phyloP scores from a whole-genome alignment of 805 yeast species.

The Ogataea wickerhamii region DNA sequence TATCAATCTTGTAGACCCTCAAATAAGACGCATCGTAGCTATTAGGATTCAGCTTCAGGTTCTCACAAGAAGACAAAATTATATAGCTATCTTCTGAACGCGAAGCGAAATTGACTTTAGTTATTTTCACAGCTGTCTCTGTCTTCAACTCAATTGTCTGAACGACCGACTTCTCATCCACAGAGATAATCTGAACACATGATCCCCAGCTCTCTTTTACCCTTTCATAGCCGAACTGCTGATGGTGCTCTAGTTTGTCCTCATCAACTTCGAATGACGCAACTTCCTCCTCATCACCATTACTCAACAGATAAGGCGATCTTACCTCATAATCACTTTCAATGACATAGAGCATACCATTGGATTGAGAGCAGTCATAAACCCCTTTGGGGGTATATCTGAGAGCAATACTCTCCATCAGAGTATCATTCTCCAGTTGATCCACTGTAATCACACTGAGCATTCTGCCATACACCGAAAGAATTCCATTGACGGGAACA shows the following conservation, averaged over 20 bases:
- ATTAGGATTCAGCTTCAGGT: slow-evolving; percentile 31
- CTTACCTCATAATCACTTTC: slow-evolving; percentile 43
- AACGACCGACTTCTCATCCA: slow-evolving; percentile 30
- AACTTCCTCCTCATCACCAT: slow-evolving; percentile 20
- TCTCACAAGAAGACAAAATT: slow-evolving; percentile 42
- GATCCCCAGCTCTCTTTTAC: slow-evolving; percentile 43
- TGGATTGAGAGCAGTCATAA: slow-evolving; percentile 24
- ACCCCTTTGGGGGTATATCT: slow-evolving; percentile 50
- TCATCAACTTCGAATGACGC: slow-evolving; percentile 22
- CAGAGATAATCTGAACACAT: slow-evolving; percentile 48
- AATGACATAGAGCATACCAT: slow-evolving; percentile 36
- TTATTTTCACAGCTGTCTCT: slow-evolving; percentile 42
- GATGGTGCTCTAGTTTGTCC: slow-evolving; percentile 37
- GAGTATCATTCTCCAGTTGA: slow-evolving; percentile 31
- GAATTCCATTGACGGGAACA: slow-evolving; percentile 52
- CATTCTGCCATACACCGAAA: slow-evolving; percentile 53
- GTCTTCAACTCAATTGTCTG: slow-evolving; percentile 44
- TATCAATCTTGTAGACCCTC: slow-evolving; percentile 35
- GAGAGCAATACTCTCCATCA: slow-evolving; percentile 39
- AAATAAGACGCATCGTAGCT: slow-evolving; percentile 28
- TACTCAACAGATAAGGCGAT: slow-evolving; percentile 28
- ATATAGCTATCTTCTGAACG: slow-evolving; percentile 32
- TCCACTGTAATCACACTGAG: slow-evolving; percentile 57
- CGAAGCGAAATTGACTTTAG: slow-evolving; percentile 31
- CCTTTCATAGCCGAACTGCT: slow-evolving; percentile 43